Conservation (phyloP, 148 eudicot genomes). For the Polygonum maritimum region DNA sequence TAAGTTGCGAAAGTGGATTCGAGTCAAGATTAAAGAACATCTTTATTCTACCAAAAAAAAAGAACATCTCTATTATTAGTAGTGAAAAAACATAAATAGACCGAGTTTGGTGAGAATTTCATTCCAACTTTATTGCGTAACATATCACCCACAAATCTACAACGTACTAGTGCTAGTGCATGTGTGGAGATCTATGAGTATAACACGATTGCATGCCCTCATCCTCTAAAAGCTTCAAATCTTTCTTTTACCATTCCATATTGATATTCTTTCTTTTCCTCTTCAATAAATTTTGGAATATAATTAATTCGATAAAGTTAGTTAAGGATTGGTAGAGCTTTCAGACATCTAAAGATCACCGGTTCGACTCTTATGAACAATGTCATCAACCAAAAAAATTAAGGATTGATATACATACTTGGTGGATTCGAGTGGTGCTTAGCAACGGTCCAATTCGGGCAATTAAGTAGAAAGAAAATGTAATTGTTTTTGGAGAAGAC, state of each 20-base stretch:
- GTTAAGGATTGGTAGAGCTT: too few species aligned
- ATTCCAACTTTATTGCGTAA: slow-evolving; percentile 6
- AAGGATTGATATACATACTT: too few species aligned
- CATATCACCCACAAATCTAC: not conserved
- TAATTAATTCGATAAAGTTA: not conserved
- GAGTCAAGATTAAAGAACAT: not conserved
- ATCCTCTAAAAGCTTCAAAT: slow-evolving; percentile 2
- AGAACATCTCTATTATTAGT: not conserved
- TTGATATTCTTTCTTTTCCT: not conserved
- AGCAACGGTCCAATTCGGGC: too few species aligned
- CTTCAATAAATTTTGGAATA: not conserved
- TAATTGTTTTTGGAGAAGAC: too few species aligned
- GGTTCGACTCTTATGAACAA: too few species aligned
- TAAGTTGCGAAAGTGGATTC: not conserved
- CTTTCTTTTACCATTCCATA: not conserved
- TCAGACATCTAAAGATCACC: too few species aligned
- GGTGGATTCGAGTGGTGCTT: too few species aligned
- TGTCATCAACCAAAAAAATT: too few species aligned
- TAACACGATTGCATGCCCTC: slow-evolving; percentile 1
- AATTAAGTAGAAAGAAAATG: too few species aligned
- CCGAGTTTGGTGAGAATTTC: not conserved
- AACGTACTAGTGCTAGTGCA: too few species aligned
- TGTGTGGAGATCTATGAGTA: not conserved
- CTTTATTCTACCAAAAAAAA: not conserved
- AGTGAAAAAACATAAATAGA: too few species aligned